Percentiles rank a stretch among this genome's conserved stretches.
phyloP scores from a whole-genome alignment of 257 asterid genomes.

The Fraxinus quadrangulata region DNA sequence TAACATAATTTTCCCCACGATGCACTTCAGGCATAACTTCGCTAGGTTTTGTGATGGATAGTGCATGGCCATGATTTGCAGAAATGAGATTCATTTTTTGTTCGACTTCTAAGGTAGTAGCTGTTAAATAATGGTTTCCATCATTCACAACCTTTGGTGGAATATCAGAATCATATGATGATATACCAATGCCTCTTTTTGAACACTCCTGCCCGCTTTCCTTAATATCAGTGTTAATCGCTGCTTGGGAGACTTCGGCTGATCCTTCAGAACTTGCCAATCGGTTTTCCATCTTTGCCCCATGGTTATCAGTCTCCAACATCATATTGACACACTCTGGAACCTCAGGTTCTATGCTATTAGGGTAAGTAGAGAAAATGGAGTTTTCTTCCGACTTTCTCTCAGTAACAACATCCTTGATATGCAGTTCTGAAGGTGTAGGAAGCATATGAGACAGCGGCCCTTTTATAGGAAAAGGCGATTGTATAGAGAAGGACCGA shows the following conservation, averaged over 20 bases:
- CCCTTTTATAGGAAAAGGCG: slow-evolving; percentile 35
- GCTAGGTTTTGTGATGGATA: slow-evolving; percentile 20
- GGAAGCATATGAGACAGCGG: slow-evolving; percentile 31
- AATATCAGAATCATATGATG: slow-evolving; percentile 37
- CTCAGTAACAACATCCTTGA: slow-evolving; percentile 36
- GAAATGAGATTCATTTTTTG: slow-evolving; percentile 33
- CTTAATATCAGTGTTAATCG: slow-evolving; percentile 35
- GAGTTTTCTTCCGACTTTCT: slow-evolving; percentile 37
- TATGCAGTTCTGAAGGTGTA: slow-evolving; percentile 30
- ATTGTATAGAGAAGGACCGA: slow-evolving; percentile 36
- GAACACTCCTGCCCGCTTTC: slow-evolving; percentile 32
- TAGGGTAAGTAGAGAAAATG: slow-evolving; percentile 32
- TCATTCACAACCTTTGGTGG: slow-evolving; percentile 33
- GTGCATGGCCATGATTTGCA: slow-evolving; percentile 28
- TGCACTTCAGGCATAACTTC: slow-evolving; percentile 33
- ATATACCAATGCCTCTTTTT: slow-evolving; percentile 34
- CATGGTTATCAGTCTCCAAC: slow-evolving; percentile 41
- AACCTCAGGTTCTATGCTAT: slow-evolving; percentile 44
- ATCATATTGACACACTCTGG: slow-evolving; percentile 31
- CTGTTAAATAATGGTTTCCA: slow-evolving; percentile 31
- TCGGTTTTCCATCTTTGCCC: slow-evolving; percentile 45
- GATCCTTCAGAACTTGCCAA: slow-evolving; percentile 78
- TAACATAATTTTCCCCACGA: slow-evolving; percentile 46
- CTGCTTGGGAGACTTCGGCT: slow-evolving; percentile 63
- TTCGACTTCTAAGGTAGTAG: slow-evolving; percentile 31